Percentiles rank a stretch among this genome's conserved stretches.
These are phyloP conservation scores for Aspergillus sp. DNA, from an alignment of 2,329 filamentous ascomycete genomes.

Conservation along the genomic window DNA sequence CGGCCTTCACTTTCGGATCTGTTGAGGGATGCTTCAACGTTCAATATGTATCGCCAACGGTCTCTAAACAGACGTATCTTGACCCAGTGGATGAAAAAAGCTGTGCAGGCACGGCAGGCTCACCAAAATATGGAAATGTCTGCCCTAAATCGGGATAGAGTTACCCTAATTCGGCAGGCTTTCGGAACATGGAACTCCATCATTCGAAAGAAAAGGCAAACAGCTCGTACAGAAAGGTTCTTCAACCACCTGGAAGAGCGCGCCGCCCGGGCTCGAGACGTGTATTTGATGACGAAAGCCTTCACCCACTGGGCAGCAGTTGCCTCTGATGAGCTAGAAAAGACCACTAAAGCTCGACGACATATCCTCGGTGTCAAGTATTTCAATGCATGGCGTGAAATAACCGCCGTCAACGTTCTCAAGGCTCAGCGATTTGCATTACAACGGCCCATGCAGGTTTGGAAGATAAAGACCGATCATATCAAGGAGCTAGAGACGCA, in stretches of 20 bases:
- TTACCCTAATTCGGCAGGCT: conserved; percentile 52
- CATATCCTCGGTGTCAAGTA: conserved; percentile 69
- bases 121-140: conserved; percentile 41
- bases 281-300: conserved; percentile 64
- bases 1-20: conserved; percentile 52
- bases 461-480: conserved; percentile 46
- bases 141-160: conserved; percentile 52
- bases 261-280: conserved; percentile 63
- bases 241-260: conserved; percentile 58
- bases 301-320: conserved; percentile 69
- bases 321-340: conserved; percentile 63
- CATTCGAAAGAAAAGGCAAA: conserved; percentile 41
- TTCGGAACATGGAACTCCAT: conserved; percentile 52
- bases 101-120: conserved; percentile 37
- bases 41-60: conserved; percentile 44
- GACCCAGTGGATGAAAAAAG: conserved; percentile 49
- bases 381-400: conserved; percentile 68
- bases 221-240: conserved; percentile 51
- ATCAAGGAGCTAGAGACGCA: conserved; percentile 35
- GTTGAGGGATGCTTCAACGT: conserved; percentile 51
- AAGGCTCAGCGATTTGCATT: conserved; percentile 53
- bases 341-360: conserved; percentile 66
- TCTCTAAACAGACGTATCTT: conserved; percentile 41
- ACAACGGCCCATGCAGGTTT: conserved; percentile 55
- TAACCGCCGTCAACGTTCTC: conserved; percentile 61